Percentiles rank a stretch among this genome's conserved stretches.
Conservation (phyloP, 371 early-diverging fungal genomes). For the Capniomyces stellatus region DNA sequence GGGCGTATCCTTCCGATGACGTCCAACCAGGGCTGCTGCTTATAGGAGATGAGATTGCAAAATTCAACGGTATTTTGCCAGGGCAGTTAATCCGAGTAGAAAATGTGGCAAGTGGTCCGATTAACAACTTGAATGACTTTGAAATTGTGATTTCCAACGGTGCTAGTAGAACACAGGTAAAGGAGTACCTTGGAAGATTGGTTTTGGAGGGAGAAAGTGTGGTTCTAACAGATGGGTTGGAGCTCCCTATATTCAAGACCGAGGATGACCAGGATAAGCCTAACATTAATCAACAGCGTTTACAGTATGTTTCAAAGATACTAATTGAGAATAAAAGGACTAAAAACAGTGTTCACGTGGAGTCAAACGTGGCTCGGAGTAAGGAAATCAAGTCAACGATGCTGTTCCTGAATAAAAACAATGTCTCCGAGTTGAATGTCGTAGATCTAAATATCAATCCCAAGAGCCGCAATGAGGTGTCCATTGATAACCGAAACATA, state of each 20-base stretch:
- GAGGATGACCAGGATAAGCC: no score
- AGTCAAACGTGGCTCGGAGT: neutral
- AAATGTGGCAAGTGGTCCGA: neutral
- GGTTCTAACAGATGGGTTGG: neutral
- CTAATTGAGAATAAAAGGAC: no score
- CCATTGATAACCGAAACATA: neutral
- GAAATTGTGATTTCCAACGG: neutral
- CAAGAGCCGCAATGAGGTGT: neutral
- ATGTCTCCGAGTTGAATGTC: neutral
- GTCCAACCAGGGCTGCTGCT: conserved; percentile 24
- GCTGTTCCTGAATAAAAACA: neutral
- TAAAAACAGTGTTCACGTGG: no score
- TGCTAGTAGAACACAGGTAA: neutral
- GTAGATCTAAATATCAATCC: neutral
- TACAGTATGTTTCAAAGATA: no score
- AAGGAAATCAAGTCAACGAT: neutral
- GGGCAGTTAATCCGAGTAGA: neutral
- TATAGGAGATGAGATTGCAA: neutral
- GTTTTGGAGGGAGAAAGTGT: neutral
- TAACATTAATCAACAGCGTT: no score
- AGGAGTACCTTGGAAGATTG: neutral
- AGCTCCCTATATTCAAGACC: neutral
- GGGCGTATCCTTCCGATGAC: no score
- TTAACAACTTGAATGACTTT: neutral
- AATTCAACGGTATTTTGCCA: neutral